Base-by-base conservation (phyloP, 2,329 filamentous ascomycete genomes). In the Magnaporthiopsis incrustans region DNA sequence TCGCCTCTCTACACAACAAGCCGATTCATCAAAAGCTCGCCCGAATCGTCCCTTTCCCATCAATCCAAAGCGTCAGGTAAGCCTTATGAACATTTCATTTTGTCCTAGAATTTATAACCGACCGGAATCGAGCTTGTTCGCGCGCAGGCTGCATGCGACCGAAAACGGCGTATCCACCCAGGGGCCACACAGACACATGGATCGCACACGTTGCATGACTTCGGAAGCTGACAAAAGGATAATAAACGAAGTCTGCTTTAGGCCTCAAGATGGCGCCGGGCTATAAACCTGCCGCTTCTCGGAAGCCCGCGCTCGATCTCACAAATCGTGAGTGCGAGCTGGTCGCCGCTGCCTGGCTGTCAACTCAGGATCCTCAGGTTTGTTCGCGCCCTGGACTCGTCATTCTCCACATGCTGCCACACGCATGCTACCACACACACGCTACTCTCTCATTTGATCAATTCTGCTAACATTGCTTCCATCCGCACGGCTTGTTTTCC, bases 291-390 rank as follows among this genome's bases (percentile, higher is more conserved):
- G 30, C 32, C 8, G 59, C 18, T 14, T 22, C 33, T 33, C n/a
- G 44, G 12, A 63, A 63, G 25, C 2, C 18, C 15, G 59, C 44
- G 2, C 33, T 63, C 25, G 58, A 50, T 22, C 62, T 63, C 12
- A 63, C 12, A n/a, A 6, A 8, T 22, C 62, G 62, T 12, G 62
- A 63, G 35, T 53, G 33, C 26, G 62, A 63, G 62, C n/a, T 63
- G 25, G 56, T 63, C 25, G 57, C 33, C n/a, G 35, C 56, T 57
- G 62, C 62, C 3, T 63, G 62, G 62, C 62, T 63, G 12, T 58
- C 50, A 6, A 4, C 56, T 50, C 26, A 50, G 6, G 30, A 63
- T 32, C 57, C 62, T 7, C 62, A 63, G 35, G 62, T 63, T 22
- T 15, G 62, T 35, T 53, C 25, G 22, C n/a, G 5, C 35, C 4